These are phyloP conservation scores for Lentinula novae-zelandiae DNA, from an alignment of 1,284 basidiomycete species.

Conservation along the genomic window DNA sequence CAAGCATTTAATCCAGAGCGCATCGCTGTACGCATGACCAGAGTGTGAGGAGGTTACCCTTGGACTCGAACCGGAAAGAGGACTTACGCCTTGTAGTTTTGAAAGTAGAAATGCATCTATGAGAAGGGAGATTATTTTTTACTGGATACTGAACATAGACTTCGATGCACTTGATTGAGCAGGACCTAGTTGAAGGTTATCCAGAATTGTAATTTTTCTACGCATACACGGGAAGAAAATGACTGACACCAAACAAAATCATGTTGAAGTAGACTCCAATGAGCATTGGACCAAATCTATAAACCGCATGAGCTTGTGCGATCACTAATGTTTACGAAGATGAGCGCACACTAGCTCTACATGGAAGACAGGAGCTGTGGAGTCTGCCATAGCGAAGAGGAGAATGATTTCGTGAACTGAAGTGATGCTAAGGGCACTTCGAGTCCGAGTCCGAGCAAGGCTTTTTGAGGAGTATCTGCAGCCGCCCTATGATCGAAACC, in stretches of 20 bases:
- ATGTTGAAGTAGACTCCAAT: slow-evolving; percentile 41
- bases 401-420: not conserved
- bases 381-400: not conserved
- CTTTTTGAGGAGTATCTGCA: not conserved
- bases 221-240: not conserved
- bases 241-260: slow-evolving; percentile 42
- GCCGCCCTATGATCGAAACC: not conserved
- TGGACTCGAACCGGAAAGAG: slow-evolving; percentile 12
- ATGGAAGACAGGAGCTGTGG: not conserved
- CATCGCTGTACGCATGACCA: slow-evolving; percentile 28
- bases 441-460: not conserved
- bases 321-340: not conserved
- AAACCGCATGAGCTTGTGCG: not conserved
- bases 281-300: slow-evolving; percentile 42
- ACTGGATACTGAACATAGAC: slow-evolving; percentile 3
- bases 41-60: not conserved
- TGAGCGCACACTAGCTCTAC: not conserved
- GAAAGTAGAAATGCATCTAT: slow-evolving; percentile 33
- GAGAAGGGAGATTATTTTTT: not conserved
- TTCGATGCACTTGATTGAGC: slow-evolving; percentile 30
- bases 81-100: slow-evolving; percentile 28
- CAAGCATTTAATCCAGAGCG: slow-evolving; percentile 36
- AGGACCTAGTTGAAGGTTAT: slow-evolving; percentile 25
- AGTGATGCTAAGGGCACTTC: not conserved
- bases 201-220: not conserved